Evolutionary conservation across 129 eudicot genomes (phyloP).

Genomic region (Oenanthe sinensis): DNA sequence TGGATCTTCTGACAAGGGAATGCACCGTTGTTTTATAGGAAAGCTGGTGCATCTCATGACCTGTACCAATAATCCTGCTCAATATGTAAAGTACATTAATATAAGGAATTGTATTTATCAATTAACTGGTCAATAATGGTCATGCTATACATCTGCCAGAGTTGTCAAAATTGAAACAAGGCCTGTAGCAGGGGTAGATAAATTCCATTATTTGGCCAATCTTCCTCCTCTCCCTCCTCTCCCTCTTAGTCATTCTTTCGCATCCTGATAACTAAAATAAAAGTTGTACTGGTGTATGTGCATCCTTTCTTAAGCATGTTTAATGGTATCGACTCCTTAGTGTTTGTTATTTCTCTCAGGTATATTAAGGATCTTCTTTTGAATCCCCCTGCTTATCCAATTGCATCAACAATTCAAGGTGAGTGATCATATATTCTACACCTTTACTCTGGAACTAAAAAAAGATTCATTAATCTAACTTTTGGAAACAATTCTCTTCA

Average conservation of each 20-base stretch:
- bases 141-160: neutral
- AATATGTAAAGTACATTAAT: neutral
- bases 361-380: constrained; percentile 87
- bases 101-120: neutral
- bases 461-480: neutral
- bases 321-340: neutral
- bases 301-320: neutral
- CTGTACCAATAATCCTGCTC: neutral
- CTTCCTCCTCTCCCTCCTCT: neutral
- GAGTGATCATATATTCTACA: constrained; percentile 14
- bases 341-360: constrained; percentile 29
- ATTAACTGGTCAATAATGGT: neutral
- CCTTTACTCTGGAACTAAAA: neutral
- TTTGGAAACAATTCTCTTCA: neutral
- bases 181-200: neutral
- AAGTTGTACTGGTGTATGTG: neutral
- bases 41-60: neutral
- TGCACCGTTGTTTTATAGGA: neutral
- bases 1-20: neutral
- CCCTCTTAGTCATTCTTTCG: neutral
- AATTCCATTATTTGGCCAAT: neutral
- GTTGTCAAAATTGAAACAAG: neutral
- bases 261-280: neutral
- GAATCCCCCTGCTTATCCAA: constrained; percentile 90
- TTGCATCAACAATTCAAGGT: constrained; percentile 84